A percentile compares a stretch with the other conserved stretches of the same genome.
phyloP scores from a whole-genome alignment of 176 grass and related monocot genomes.

The Rhynchospora pubera region DNA sequence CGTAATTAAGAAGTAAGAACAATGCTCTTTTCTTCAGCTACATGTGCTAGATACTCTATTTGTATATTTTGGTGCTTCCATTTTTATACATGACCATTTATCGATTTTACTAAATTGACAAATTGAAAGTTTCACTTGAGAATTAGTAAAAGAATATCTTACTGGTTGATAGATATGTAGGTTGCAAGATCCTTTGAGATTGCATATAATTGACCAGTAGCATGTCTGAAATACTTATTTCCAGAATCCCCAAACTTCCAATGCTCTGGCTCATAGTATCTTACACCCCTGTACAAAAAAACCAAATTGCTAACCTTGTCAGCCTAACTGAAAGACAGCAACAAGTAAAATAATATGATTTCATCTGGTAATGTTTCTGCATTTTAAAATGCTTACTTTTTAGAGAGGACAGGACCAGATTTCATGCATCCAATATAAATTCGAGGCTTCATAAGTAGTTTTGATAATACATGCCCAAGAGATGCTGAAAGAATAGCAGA shows the following conservation, averaged over 20 bases:
- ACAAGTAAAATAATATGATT: not conserved
- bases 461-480: slow-evolving; percentile 67
- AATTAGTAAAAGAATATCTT: slow-evolving; percentile 14
- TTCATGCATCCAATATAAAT: slow-evolving; percentile 99
- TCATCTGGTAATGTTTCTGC: not conserved
- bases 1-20: not conserved
- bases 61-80: not conserved
- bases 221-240: slow-evolving; percentile 89
- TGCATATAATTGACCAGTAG: slow-evolving; percentile 81
- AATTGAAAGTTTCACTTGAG: not conserved
- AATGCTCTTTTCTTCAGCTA: not conserved
- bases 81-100: not conserved
- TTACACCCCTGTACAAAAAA: slow-evolving; percentile 44
- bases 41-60: not conserved
- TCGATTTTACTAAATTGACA: not conserved
- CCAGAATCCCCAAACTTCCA: slow-evolving; percentile 87
- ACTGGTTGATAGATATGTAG: slow-evolving; percentile 84
- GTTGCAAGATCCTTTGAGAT: slow-evolving; percentile 89
- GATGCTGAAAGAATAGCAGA: slow-evolving; percentile 43
- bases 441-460: slow-evolving; percentile 53
- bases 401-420: slow-evolving; percentile 65
- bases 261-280: slow-evolving; percentile 87
- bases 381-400: slow-evolving; percentile 44
- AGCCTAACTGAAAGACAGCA: slow-evolving; percentile 5
- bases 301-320: not conserved